Evolutionary conservation across 176 grass and related monocot species (phyloP).

Genomic region (Luzula sylvatica): DNA sequence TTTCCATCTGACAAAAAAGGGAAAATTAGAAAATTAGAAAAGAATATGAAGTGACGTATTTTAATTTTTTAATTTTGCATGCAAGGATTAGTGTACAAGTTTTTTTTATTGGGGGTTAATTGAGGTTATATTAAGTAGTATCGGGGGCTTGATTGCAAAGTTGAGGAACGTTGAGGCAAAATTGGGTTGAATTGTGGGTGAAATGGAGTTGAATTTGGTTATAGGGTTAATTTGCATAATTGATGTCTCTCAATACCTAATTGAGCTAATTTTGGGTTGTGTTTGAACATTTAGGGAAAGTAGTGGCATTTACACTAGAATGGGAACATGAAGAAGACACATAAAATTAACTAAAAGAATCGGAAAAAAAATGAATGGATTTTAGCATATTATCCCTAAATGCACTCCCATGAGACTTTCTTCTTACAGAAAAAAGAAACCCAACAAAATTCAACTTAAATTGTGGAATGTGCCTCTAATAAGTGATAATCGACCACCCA

Average conservation of each 20-base stretch:
- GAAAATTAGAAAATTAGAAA: neutral
- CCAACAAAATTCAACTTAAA: neutral
- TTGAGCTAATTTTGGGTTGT: too few relatives aligned
- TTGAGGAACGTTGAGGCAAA: neutral
- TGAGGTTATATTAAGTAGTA: neutral
- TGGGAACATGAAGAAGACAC: too few relatives aligned
- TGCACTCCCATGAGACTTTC: neutral
- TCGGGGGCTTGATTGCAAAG: neutral
- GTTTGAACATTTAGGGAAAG: too few relatives aligned
- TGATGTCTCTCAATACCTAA: too few relatives aligned
- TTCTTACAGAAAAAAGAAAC: neutral
- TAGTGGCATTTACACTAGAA: too few relatives aligned
- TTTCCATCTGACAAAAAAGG: constrained; percentile 30
- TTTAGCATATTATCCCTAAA: neutral
- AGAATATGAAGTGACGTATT: neutral
- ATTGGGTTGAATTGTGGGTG: too few relatives aligned
- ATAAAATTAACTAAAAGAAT: too few relatives aligned
- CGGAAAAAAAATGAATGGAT: neutral
- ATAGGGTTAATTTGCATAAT: too few relatives aligned
- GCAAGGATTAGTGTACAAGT: too few relatives aligned
- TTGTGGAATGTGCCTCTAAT: constrained; percentile 3
- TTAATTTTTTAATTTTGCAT: neutral
- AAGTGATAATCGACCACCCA: neutral
- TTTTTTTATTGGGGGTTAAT: neutral
- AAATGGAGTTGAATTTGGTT: too few relatives aligned